These are phyloP conservation scores for Suaeda aralocaspica DNA, from an alignment of 148 eudicot species.

Conservation along the genomic window DNA sequence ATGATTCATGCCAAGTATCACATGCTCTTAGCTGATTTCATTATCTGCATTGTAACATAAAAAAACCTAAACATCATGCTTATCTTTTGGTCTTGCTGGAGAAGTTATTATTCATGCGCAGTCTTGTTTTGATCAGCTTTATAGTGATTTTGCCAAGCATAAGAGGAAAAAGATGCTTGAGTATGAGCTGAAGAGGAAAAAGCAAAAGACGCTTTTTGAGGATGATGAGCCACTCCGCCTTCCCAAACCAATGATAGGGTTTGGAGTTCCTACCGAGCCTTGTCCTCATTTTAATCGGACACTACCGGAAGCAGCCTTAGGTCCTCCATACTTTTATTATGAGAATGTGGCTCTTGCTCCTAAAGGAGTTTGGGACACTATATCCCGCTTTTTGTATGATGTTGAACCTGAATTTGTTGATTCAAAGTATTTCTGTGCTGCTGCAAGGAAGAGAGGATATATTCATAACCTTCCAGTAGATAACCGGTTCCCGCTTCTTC, in stretches of 20 bases:
- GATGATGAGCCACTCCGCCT: constrained; percentile 58
- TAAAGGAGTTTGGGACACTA: constrained; percentile 88
- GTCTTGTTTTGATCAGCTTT: constrained; percentile 7
- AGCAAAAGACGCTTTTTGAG: constrained; percentile 29
- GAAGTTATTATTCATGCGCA: not conserved
- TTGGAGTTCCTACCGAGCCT: constrained; percentile 55
- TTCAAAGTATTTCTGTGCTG: constrained; percentile 74
- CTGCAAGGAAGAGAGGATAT: constrained; percentile 84
- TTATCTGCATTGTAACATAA: not conserved
- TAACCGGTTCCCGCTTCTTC: constrained; percentile 60
- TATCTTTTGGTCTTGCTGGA: not conserved
- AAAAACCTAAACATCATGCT: not conserved
- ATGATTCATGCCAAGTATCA: not conserved
- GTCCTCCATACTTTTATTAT: constrained; percentile 80
- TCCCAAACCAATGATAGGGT: constrained; percentile 91
- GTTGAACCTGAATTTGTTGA: constrained; percentile 87
- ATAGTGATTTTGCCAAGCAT: constrained; percentile 15
- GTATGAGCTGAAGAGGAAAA: constrained; percentile 31
- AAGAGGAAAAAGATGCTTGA: constrained; percentile 49
- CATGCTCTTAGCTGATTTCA: not conserved
- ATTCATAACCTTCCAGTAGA: constrained; percentile 73
- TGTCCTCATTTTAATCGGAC: constrained; percentile 28
- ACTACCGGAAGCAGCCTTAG: constrained; percentile 59
- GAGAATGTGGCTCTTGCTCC: constrained; percentile 96
- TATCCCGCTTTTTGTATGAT: constrained; percentile 66